Evolutionary conservation across 805 yeast genomes (phyloP), one percentile per base, ranked within the genome.

Genomic region (Candida maesae): DNA sequence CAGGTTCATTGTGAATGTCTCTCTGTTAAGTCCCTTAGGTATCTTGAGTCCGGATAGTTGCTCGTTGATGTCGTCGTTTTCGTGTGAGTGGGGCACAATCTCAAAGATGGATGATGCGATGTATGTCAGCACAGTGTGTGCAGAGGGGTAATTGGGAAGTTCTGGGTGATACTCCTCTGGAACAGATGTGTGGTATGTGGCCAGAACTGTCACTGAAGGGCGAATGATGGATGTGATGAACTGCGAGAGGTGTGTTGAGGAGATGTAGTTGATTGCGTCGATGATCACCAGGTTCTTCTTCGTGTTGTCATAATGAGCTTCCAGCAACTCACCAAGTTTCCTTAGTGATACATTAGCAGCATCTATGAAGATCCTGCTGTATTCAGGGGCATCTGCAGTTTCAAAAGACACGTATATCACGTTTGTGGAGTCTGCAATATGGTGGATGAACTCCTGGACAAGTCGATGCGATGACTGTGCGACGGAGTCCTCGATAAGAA

Each of bases 21-120:
- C 46, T 26, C 65, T 61, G 54, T 88, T 84, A 37, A 73, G 56
- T 2, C 73, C 73, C 6, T 68, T 63, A 3, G 85, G 84, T 14
- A 83, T 54, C 32, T 67, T 62, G 33, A 81, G 61, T 13, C 54
- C 57, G 3, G 61, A 49, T 1, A 76, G 37, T 10, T 62, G 54
- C 6, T 56, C 56, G 10, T 68, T 70, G 38, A 78, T 82, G 25
- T 74, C 79, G 25, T 76, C 81, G 3, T 56, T 53, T 6, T 54
- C 55, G 9, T 46, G 47, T 3, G 45, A 27, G 30, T 38, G 36
- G 2, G 91, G 88, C 16, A 68, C 60, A 0, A 86, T 60, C 26
- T 81, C 82, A 33, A 90, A 68, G 1, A 86, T 74, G 1, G 86
- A 70, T 2, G 91, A 82, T 2, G 97, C 89, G 58, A 89, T 76